Evolutionary conservation across 129 eudicot genomes (phyloP).

Genomic region (Silybum marianum): DNA sequence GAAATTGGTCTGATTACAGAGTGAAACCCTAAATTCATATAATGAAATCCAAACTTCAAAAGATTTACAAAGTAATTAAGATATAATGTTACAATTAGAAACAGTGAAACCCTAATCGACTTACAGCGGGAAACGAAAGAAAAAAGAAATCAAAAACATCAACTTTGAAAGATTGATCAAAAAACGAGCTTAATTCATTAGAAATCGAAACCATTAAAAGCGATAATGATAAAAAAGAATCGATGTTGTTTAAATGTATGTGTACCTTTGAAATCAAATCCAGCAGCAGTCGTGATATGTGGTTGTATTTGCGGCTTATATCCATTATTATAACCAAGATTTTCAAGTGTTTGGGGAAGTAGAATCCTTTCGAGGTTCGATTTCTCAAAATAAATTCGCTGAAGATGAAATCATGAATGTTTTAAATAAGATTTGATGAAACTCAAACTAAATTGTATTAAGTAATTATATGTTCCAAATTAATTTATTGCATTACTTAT

Average conservation of each 20-base stretch:
- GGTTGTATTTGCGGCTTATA: background rate
- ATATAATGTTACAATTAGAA: constrained; percentile 5
- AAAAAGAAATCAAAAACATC: background rate
- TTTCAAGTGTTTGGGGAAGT: background rate
- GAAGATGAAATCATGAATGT: background rate
- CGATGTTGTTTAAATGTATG: constrained; percentile 10
- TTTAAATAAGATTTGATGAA: too few species aligned
- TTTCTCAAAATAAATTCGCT: background rate
- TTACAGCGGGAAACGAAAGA: background rate
- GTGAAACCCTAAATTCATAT: background rate
- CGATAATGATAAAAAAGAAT: constrained; percentile 1
- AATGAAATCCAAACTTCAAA: background rate
- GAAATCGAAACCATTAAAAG: background rate
- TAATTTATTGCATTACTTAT: too few species aligned
- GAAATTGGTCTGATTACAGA: background rate
- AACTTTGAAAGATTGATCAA: background rate
- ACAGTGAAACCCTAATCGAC: constrained; percentile 29
- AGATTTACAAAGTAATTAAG: background rate
- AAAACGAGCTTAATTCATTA: background rate
- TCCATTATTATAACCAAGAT: background rate
- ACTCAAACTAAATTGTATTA: too few species aligned
- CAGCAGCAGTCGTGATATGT: background rate
- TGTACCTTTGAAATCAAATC: constrained; percentile 27
- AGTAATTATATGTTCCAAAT: too few species aligned
- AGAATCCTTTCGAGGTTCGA: background rate